phyloP scores from a whole-genome alignment of 176 grass and related monocot species.

The Stipa capillata region DNA sequence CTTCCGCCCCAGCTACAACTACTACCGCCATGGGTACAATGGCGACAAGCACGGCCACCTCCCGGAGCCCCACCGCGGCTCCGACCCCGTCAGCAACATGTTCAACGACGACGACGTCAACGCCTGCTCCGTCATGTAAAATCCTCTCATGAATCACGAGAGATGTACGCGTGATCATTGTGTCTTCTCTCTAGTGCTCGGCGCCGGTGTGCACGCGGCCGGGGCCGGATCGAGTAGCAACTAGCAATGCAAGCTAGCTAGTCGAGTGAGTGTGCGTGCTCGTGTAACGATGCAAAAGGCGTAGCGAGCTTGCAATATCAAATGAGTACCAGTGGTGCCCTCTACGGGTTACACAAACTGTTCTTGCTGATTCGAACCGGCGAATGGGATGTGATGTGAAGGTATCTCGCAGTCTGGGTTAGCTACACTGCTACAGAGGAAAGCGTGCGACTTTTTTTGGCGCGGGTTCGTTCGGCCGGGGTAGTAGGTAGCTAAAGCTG shows the following conservation, averaged over 20 bases:
- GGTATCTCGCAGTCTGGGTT: too few species aligned
- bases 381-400: slow-evolving; percentile 1
- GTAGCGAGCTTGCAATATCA: neutral
- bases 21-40: slow-evolving; percentile 91
- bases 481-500: too few species aligned
- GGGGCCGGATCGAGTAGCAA: neutral
- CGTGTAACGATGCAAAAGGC: slow-evolving; percentile 12
- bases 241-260: too few species aligned
- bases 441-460: slow-evolving; percentile 19
- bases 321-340: slow-evolving; percentile 28
- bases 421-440: slow-evolving; percentile 3
- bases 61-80: slow-evolving; percentile 53
- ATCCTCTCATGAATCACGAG: too few species aligned
- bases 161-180: too few species aligned
- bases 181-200: too few species aligned
- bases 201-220: neutral
- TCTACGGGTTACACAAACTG: neutral
- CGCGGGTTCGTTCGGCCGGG: neutral
- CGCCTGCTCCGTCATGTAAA: slow-evolving; percentile 74
- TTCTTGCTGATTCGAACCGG: neutral
- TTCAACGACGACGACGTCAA: slow-evolving; percentile 99
- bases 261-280: neutral
- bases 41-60: slow-evolving; percentile 84
- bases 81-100: slow-evolving; percentile 94
- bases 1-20: slow-evolving; percentile 84